These are phyloP conservation scores for Cladobotryum protrusum DNA, from an alignment of 2,329 filamentous ascomycete species.

Conservation along the genomic window DNA sequence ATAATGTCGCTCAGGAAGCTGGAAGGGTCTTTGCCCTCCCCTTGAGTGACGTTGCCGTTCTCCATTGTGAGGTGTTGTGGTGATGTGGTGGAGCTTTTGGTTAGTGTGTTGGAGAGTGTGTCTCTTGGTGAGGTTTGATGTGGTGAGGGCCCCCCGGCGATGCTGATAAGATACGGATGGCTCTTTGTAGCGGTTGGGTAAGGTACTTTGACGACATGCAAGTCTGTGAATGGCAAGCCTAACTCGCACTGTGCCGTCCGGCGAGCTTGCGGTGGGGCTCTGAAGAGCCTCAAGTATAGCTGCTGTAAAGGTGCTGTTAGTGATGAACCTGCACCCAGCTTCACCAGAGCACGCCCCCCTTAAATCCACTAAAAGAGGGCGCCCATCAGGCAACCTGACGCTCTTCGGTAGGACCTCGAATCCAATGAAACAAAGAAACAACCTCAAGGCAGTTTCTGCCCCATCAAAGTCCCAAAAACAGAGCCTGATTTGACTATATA, in stretches of 20 bases:
- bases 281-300: not conserved
- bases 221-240: not conserved
- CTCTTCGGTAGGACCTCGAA: no score
- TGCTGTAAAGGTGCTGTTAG: slow-evolving; percentile 6
- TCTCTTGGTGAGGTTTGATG: not conserved
- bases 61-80: slow-evolving; percentile 52
- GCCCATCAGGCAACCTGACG: no score
- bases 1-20: slow-evolving; percentile 93
- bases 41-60: slow-evolving; percentile 57
- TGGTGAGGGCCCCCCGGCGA: not conserved
- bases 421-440: no score
- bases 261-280: not conserved
- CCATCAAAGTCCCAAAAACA: no score
- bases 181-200: no score
- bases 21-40: slow-evolving; percentile 84
- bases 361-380: slow-evolving; percentile 1
- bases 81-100: not conserved
- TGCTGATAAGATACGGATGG: no score
- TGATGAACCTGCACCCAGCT: slow-evolving; percentile 5
- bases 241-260: slow-evolving; percentile 12
- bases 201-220: no score
- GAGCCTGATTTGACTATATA: no score
- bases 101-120: not conserved
- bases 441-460: no score
- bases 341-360: slow-evolving; percentile 4